phyloP scores from a whole-genome alignment of 23 red algal genomes.

The Chondrus crispus region DNA sequence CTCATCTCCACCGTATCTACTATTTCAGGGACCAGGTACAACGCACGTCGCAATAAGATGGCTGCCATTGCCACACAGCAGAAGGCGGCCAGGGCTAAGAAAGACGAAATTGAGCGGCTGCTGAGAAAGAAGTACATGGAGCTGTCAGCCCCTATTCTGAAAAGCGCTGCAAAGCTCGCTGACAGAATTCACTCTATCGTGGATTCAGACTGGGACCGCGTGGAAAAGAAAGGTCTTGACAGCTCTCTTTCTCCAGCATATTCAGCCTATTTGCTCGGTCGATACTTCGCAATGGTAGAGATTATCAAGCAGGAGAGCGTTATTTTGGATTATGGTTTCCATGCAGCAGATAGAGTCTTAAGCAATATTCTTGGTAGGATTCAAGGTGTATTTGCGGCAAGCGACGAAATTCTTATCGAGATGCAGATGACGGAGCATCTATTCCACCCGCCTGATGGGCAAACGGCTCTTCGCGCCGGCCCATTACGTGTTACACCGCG shows the following conservation, averaged over 20 bases:
- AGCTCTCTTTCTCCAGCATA: slow-evolving; percentile 28
- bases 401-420: slow-evolving; percentile 31
- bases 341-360: slow-evolving; percentile 58
- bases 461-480: slow-evolving; percentile 4
- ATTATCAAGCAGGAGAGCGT: slow-evolving; percentile 47
- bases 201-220: slow-evolving; percentile 16
- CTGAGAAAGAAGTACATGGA: slow-evolving; percentile 46
- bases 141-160: slow-evolving; percentile 40
- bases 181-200: slow-evolving; percentile 46
- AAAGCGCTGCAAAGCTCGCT: slow-evolving; percentile 60
- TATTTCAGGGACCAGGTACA: slow-evolving; percentile 14
- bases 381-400: slow-evolving; percentile 43
- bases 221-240: slow-evolving; percentile 7
- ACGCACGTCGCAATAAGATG: slow-evolving; percentile 18
- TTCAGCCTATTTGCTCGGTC: slow-evolving; percentile 63
- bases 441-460: slow-evolving; percentile 27
- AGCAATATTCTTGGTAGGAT: slow-evolving; percentile 64
- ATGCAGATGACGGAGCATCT: slow-evolving; percentile 56
- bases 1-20: slow-evolving; percentile 46
- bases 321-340: slow-evolving; percentile 64
- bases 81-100: slow-evolving; percentile 13
- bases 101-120: slow-evolving; percentile 43
- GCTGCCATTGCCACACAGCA: neutral
- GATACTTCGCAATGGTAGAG: slow-evolving; percentile 52
- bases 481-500: slow-evolving; percentile 38